These are phyloP conservation scores for Hygrophila difformis DNA, from an alignment of 257 asterid genomes.

Conservation along the genomic window DNA sequence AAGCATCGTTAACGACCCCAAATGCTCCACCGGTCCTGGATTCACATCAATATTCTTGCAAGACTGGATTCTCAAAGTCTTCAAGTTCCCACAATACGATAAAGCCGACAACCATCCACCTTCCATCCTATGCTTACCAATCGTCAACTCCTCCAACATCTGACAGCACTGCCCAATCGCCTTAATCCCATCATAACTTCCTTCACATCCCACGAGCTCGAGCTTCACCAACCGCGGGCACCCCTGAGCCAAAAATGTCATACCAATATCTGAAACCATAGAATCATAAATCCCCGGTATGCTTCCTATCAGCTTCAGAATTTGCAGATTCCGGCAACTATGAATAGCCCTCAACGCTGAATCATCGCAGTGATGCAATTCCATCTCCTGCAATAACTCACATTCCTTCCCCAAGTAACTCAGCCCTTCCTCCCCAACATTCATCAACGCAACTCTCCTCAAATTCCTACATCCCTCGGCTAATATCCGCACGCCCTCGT, in stretches of 20 bases:
- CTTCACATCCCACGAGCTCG: constrained; percentile 88
- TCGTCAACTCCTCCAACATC: constrained; percentile 72
- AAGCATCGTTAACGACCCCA: constrained; percentile 64
- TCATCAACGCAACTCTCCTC: constrained; percentile 50
- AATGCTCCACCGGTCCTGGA: constrained; percentile 79
- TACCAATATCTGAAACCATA: constrained; percentile 72
- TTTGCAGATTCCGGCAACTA: constrained; percentile 68
- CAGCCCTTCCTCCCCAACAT: constrained; percentile 64
- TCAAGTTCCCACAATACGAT: constrained; percentile 68
- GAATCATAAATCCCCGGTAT: constrained; percentile 57
- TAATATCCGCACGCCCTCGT: constrained; percentile 61
- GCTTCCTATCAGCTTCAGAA: constrained; percentile 60
- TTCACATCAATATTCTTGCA: constrained; percentile 53
- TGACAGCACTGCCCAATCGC: constrained; percentile 85
- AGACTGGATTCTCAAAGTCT: constrained; percentile 64
- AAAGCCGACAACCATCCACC: constrained; percentile 92
- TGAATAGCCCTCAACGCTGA: constrained; percentile 50
- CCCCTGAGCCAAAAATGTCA: constrained; percentile 87
- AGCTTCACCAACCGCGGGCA: constrained; percentile 78
- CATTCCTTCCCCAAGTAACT: constrained; percentile 57
- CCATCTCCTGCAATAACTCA: constrained; percentile 85
- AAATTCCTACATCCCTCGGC: constrained; percentile 68
- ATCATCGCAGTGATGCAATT: constrained; percentile 59
- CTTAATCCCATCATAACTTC: constrained; percentile 88
- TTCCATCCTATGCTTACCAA: constrained; percentile 80